These are phyloP conservation scores for Jamesozyma gamospora DNA, from an alignment of 805 yeast species.

Conservation along the genomic window DNA sequence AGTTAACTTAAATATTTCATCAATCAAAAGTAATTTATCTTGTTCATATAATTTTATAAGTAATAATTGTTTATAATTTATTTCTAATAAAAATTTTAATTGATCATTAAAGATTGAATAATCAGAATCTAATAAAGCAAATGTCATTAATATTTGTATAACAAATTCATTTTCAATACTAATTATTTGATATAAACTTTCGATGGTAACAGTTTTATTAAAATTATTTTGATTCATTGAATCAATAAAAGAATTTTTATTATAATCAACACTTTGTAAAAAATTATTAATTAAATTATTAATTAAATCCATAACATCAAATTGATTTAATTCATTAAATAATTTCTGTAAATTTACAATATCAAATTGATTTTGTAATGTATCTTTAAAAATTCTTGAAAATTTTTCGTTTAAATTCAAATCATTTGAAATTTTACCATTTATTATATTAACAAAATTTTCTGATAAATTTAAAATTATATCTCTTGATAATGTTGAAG, in stretches of 20 bases:
- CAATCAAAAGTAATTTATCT: slow-evolving; percentile 14
- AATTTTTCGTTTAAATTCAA: slow-evolving; percentile 28
- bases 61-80: slow-evolving; percentile 21
- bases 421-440: slow-evolving; percentile 22
- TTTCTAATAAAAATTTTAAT: slow-evolving; percentile 13
- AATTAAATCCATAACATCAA: slow-evolving; percentile 32
- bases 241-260: slow-evolving; percentile 13
- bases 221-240: slow-evolving; percentile 18
- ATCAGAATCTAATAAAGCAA: slow-evolving; percentile 33
- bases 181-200: slow-evolving; percentile 24
- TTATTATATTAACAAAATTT: slow-evolving; percentile 32
- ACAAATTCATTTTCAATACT: slow-evolving; percentile 25
- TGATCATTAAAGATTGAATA: slow-evolving; percentile 19
- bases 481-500: slow-evolving; percentile 31
- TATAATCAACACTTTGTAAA: slow-evolving; percentile 1
- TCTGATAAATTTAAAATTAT: slow-evolving; percentile 28
- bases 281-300: slow-evolving; percentile 31
- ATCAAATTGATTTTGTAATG: slow-evolving; percentile 35
- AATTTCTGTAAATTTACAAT: slow-evolving; percentile 30
- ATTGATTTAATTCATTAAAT: slow-evolving; percentile 32
- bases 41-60: slow-evolving; percentile 19
- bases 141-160: slow-evolving; percentile 27
- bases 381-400: slow-evolving; percentile 32
- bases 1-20: slow-evolving; percentile 13
- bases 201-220: slow-evolving; percentile 16